Base-by-base conservation (phyloP, 2,329 filamentous ascomycete genomes). In the Parastagonospora nodorum region DNA sequence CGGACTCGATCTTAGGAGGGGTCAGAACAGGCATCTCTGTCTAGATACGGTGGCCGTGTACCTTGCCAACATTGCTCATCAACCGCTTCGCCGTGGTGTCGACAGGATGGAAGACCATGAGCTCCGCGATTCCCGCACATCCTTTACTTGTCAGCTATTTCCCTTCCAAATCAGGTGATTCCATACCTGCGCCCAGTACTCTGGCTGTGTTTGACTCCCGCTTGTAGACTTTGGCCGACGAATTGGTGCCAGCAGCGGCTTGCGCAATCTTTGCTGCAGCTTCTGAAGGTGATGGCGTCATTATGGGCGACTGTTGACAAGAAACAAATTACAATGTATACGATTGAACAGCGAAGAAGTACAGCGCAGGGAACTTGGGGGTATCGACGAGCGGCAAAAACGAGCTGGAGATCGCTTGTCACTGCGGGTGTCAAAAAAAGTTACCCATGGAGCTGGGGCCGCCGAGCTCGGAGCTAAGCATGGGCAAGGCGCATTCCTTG, bases 21-120 rank as follows among this genome's bases (percentile, higher is more conserved):
- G 48, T 66, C 52, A 68, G 63, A 5, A 57, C 31, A 32, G 16
- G 8, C 43, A 39, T 42, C 27, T 33, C 11, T 28, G 9, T 9
- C 10, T 32, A 19, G 11, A 31, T 28, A 5, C 33, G 16, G 14
- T 36, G 12, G 35, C 30, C 36, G 31, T 51, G 39, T 74, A 89
- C 84, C 78, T 82, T 90, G 72, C 85, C 86, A 75, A 96, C 88
- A 78, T 99, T 97, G 85, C 92, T 97, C 94, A 99, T 99, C 77
- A 99, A 85, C 64, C 94, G 90, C 83, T 99, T 99, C 58, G 94
- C 93, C 69, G 95, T 97, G 43, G 94, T 99, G 78, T 99, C 94
- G 75, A 99, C 90, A 65, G 63, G 56, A 53, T 74, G 60, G 82
- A 97, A 97, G 75, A 97, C 86, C 69, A 91, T 86, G 69, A 97